These are phyloP conservation scores for Phytophthora sp. DNA, from an alignment of 352 stramenopile genomes.

Conservation along the genomic window DNA sequence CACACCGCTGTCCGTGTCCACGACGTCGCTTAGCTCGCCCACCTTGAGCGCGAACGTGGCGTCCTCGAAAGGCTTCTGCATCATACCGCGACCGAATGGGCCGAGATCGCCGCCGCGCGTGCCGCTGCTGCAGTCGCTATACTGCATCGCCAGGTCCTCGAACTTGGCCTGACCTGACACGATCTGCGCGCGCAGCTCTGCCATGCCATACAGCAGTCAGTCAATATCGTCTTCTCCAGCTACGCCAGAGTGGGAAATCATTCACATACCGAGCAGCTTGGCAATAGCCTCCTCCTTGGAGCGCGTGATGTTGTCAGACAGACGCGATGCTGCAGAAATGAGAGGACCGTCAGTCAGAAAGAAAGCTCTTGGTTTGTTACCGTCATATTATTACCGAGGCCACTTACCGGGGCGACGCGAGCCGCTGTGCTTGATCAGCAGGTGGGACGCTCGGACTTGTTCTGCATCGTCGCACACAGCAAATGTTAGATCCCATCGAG, in stretches of 20 bases:
- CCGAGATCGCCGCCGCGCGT: slow-evolving; percentile 91
- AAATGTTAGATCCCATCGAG: slow-evolving; percentile 3
- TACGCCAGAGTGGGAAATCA: not conserved
- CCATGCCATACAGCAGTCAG: slow-evolving; percentile 1
- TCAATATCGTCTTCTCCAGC: too few species aligned
- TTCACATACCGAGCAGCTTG: slow-evolving; percentile 66
- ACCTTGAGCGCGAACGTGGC: slow-evolving; percentile 91
- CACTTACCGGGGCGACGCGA: slow-evolving; percentile 78
- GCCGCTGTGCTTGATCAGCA: slow-evolving; percentile 96
- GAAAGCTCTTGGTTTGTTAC: not conserved
- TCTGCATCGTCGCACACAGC: slow-evolving; percentile 38
- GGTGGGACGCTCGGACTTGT: slow-evolving; percentile 87
- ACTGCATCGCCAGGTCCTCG: slow-evolving; percentile 80
- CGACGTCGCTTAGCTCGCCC: slow-evolving; percentile 93
- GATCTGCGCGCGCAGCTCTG: slow-evolving; percentile 82
- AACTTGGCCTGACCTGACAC: slow-evolving; percentile 81
- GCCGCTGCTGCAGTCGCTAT: slow-evolving; percentile 85
- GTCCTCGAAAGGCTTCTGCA: slow-evolving; percentile 94
- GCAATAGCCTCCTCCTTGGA: slow-evolving; percentile 91
- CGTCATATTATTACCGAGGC: not conserved
- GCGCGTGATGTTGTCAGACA: slow-evolving; percentile 91
- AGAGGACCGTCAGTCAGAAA: not conserved
- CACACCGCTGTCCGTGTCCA: slow-evolving; percentile 96
- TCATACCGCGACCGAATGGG: slow-evolving; percentile 86
- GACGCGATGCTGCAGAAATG: slow-evolving; percentile 68